Evolutionary conservation across 177 flowering plant species (phyloP).

Genomic region (Vitis hybrid): DNA sequence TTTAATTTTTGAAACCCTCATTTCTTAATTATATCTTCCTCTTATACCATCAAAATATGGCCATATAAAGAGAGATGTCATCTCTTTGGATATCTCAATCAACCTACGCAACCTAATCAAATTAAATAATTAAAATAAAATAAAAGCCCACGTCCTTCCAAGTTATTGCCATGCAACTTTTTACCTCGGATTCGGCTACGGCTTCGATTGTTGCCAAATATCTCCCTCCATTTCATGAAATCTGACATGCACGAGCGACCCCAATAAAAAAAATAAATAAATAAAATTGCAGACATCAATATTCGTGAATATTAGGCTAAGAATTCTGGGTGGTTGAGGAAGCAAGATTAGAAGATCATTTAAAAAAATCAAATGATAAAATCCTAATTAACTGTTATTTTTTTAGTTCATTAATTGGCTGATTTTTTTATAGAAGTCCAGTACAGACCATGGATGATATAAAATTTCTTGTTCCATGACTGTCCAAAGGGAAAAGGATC

Average conservation of each 20-base stretch:
- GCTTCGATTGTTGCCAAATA: not conserved
- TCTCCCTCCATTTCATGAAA: not conserved
- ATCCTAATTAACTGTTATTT: no score
- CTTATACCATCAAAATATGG: not conserved
- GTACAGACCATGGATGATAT: no score
- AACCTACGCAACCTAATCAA: not conserved
- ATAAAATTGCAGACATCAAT: no score
- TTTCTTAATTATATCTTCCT: slow-evolving; percentile 9
- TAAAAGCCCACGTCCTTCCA: slow-evolving; percentile 14
- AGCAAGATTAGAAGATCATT: no score
- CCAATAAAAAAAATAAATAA: not conserved
- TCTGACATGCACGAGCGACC: not conserved
- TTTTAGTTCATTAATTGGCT: no score
- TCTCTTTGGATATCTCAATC: not conserved
- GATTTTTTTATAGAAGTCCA: no score
- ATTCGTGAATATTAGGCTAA: no score
- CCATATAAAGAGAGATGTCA: not conserved
- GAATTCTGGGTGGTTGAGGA: no score
- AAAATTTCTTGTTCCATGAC: no score
- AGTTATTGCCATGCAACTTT: slow-evolving; percentile 20
- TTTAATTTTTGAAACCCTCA: slow-evolving; percentile 17
- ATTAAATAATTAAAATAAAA: not conserved
- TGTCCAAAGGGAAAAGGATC: not conserved
- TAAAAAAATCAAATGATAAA: no score
- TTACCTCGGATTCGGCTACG: slow-evolving; percentile 9